A percentile compares a stretch with the other conserved stretches of the same genome.
Conservation (phyloP, 2,329 filamentous ascomycete genomes). For the Coniochaeta ligniaria region DNA sequence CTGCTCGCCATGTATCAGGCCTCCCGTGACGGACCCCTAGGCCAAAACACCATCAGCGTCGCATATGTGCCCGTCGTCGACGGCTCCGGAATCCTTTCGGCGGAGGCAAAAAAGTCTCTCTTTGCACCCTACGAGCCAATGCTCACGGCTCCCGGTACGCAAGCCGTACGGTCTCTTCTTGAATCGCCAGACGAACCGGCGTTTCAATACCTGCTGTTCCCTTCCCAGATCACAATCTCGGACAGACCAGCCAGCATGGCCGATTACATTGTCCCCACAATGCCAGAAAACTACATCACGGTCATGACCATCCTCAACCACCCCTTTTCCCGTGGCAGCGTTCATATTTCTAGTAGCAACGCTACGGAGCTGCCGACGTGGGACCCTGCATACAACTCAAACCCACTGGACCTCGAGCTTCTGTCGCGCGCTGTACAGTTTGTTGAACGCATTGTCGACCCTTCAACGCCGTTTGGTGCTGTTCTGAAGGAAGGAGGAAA, state of each 20-base stretch:
- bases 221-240: conserved; percentile 18
- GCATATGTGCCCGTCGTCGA: conserved; percentile 27
- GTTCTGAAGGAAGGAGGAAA: conserved; percentile 30
- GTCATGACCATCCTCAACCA: conserved; percentile 44
- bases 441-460: conserved; percentile 9
- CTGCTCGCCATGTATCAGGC: conserved; percentile 27
- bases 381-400: conserved; percentile 33
- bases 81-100: conserved; percentile 15
- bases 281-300: conserved; percentile 37
- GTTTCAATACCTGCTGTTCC: conserved; percentile 26
- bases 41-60: conserved; percentile 29
- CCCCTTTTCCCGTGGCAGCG: conserved; percentile 38
- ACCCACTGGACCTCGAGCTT: conserved; percentile 16
- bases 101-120: conserved; percentile 15
- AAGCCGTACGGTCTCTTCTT: conserved; percentile 20
- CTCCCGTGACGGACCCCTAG: conserved; percentile 24
- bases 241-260: conserved; percentile 15
- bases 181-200: conserved; percentile 20
- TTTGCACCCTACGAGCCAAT: conserved; percentile 14
- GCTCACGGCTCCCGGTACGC: conserved; percentile 7
- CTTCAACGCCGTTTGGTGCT: background rate
- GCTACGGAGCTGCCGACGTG: conserved; percentile 16
- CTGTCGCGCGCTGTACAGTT: conserved; percentile 10
- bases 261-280: conserved; percentile 19
- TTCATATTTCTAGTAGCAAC: conserved; percentile 30